Base-by-base conservation (phyloP, 345 rosid genomes). In the Brassica carinata region DNA sequence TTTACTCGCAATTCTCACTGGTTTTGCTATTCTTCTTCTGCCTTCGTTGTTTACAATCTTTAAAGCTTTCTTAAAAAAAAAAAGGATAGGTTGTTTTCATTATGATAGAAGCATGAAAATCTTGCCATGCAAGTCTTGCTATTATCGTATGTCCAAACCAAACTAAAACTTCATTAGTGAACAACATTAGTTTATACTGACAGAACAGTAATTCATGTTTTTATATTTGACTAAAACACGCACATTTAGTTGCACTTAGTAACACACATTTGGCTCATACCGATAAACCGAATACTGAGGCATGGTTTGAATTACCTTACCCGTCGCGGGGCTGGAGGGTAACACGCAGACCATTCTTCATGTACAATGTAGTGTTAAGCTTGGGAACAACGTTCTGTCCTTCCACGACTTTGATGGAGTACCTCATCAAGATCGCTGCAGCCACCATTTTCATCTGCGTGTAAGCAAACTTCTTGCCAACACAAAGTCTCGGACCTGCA, bases 401-500 rank as follows among this genome's bases (percentile, higher is more conserved):
- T 58, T 86, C 77, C 2, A 81, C 86, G 5, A 89, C 90, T 84
- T 83, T 72, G 9, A 94, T 63, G 5, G 86, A 80, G 66, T 87
- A 91, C 84, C 90, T 88, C 83, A 79, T 72, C 78, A 94, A 73
- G 38, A 87, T 74, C 10, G 94, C 76, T 73, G 94, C 88, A 64
- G 88, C 92, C 86, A 92, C 94, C 92, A 94, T 87, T 77, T 91
- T 92, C 98, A 94, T 94, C 78, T 94, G 96, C 80, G 86, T 77
- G 82, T 86, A 91, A 0, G 96, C 94, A 72, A 89, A 90, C 55
- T 85, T 90, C 89, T 92, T 94, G 63, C 97, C 96, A 68, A 90
- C 57, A 26, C 95, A 94, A 6, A 88, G 53, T 82, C 94, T 86
- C 2, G 91, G 97, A 58, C 98, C 97, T 5, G 81, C 95, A 29